phyloP scores from a whole-genome alignment of 768 basidiomycete species.

The Podaxis carcinomalis region DNA sequence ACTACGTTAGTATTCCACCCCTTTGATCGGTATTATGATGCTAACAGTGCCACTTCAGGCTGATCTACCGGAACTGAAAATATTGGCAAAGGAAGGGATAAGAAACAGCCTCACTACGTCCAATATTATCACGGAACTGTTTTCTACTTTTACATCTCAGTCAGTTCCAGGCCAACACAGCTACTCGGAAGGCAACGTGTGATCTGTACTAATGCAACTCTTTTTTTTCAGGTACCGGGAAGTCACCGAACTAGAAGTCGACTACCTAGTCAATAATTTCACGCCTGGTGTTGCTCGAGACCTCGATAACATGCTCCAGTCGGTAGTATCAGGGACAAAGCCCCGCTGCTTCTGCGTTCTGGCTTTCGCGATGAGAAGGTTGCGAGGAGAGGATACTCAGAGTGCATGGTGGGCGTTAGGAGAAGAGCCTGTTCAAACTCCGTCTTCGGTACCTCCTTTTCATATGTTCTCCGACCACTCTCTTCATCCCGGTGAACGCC shows the following conservation, averaged over 20 bases:
- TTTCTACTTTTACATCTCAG: slow-evolving; percentile 8
- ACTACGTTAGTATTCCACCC: background rate
- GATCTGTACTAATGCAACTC: no score
- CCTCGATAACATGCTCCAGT: background rate
- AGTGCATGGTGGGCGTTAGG: background rate
- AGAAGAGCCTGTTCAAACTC: no score
- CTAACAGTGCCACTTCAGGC: background rate
- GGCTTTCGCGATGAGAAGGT: background rate
- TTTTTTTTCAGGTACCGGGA: background rate
- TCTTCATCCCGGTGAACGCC: no score
- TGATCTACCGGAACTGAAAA: background rate
- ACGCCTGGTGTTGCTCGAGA: background rate
- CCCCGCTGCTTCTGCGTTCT: background rate
- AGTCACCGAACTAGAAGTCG: background rate
- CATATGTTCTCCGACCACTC: no score
- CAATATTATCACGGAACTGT: slow-evolving; percentile 13
- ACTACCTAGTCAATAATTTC: background rate
- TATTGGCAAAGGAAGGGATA: slow-evolving; percentile 11
- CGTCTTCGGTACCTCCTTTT: no score
- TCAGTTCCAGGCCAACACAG: background rate
- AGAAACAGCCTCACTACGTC: background rate
- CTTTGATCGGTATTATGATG: background rate
- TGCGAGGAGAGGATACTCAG: background rate
- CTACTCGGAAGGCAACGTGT: background rate
- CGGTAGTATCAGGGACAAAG: background rate